A percentile compares a stretch with the other conserved stretches of the same genome.
phyloP scores from a whole-genome alignment of 2,329 filamentous ascomycete species.

The Phialocephala subalpina region DNA sequence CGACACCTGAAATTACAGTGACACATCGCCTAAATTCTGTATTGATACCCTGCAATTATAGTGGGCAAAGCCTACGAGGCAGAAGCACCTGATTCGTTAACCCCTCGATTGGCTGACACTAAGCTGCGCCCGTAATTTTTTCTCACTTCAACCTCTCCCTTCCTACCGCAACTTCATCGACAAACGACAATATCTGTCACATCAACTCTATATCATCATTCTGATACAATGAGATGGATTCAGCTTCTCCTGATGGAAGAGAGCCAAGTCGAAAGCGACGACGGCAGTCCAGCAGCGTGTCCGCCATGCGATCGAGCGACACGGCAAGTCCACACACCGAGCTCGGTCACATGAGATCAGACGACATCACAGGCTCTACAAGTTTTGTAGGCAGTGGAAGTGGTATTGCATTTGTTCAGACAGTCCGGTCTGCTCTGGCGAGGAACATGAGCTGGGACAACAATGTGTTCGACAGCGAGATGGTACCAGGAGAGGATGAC shows the following conservation, averaged over 20 bases:
- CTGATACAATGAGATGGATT: conserved; percentile 2
- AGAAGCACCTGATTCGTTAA: neutral
- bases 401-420: conserved; percentile 65
- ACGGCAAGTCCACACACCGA: conserved; percentile 14
- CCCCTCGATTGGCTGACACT: neutral
- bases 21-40: neutral
- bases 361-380: conserved; percentile 48
- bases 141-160: neutral
- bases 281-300: conserved; percentile 14
- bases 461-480: conserved; percentile 45
- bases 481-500: conserved; percentile 66
- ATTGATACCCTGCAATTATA: neutral
- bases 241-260: conserved; percentile 3
- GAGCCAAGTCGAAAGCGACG: conserved; percentile 15
- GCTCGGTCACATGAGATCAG: conserved; percentile 25
- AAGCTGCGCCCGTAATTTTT: neutral
- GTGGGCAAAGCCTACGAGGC: too few relatives aligned
- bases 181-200: neutral
- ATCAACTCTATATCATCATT: neutral
- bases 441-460: conserved; percentile 38
- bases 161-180: neutral
- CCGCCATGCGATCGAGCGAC: neutral
- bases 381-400: conserved; percentile 65
- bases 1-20: too few relatives aligned
- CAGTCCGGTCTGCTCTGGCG: conserved; percentile 59